These are phyloP conservation scores for Trichomonas tenax DNA, from an alignment of 208 protist species.

Conservation along the genomic window DNA sequence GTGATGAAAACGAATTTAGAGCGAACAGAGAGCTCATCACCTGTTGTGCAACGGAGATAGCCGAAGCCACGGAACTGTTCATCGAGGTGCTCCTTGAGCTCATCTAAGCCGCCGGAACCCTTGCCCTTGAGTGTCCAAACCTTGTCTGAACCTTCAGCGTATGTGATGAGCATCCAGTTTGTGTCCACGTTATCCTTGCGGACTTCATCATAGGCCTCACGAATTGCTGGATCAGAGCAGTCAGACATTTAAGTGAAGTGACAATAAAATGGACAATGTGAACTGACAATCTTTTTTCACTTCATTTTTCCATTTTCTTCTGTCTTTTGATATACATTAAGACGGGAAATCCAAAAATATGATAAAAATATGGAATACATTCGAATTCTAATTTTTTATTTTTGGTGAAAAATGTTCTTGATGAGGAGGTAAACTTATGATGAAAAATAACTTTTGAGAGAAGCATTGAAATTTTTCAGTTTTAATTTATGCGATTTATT, in stretches of 20 bases:
- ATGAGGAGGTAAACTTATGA: too few relatives aligned
- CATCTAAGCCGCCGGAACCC: background rate
- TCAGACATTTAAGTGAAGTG: background rate
- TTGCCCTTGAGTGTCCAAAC: background rate
- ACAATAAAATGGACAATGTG: background rate
- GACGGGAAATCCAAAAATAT: too few relatives aligned
- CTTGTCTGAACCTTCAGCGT: background rate
- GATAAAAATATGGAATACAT: too few relatives aligned
- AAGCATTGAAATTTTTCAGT: too few relatives aligned
- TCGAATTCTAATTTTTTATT: too few relatives aligned
- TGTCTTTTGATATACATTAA: too few relatives aligned
- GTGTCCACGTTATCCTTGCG: background rate
- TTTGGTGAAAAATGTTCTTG: too few relatives aligned
- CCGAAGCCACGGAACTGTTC: background rate
- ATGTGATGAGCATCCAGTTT: slow-evolving; percentile 10
- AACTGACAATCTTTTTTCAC: background rate
- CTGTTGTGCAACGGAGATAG: background rate
- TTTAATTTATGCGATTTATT: too few relatives aligned
- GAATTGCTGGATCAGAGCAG: background rate
- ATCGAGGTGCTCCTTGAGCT: background rate
- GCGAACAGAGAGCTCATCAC: background rate
- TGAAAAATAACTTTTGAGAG: too few relatives aligned
- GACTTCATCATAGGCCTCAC: background rate
- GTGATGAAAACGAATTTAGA: slow-evolving; percentile 10
- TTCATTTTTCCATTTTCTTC: too few relatives aligned